These are phyloP conservation scores for Aspergillus funiculosus DNA, from an alignment of 495 filamentous ascomycete genomes.

Conservation along the genomic window DNA sequence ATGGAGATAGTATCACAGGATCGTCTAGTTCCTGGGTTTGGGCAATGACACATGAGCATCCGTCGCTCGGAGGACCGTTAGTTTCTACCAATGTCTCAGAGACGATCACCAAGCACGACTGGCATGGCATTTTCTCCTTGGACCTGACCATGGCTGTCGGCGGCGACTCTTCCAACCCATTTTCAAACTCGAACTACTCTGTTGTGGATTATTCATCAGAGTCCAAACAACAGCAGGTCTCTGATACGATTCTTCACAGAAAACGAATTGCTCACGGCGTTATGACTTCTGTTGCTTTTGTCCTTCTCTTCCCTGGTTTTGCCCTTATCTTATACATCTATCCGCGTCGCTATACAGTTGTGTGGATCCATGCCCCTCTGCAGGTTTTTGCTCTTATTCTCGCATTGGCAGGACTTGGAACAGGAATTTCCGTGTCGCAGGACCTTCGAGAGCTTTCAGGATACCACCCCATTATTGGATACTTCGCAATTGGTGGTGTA, in stretches of 20 bases:
- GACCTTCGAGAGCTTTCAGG: constrained; percentile 18
- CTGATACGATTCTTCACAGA: constrained; percentile 17
- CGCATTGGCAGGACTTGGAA: constrained; percentile 53
- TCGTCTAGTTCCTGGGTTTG: constrained; percentile 53
- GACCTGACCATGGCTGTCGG: constrained; percentile 52
- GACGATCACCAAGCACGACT: constrained; percentile 52
- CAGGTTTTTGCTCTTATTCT: constrained; percentile 50
- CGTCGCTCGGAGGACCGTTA: constrained; percentile 44
- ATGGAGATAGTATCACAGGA: constrained; percentile 41
- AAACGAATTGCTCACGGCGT: constrained; percentile 34
- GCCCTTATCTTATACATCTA: constrained; percentile 40
- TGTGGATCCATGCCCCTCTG: constrained; percentile 50
- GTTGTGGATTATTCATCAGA: constrained; percentile 8
- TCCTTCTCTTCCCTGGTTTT: constrained; percentile 42
- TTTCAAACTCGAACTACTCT: constrained; percentile 23
- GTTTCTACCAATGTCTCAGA: constrained; percentile 43
- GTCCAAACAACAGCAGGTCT: constrained; percentile 15
- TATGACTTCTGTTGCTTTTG: constrained; percentile 31
- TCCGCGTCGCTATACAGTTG: constrained; percentile 25
- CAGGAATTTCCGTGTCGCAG: constrained; percentile 50
- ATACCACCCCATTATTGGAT: constrained; percentile 48
- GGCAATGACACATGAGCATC: constrained; percentile 48
- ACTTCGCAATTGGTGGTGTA: constrained; percentile 48
- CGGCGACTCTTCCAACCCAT: constrained; percentile 54
- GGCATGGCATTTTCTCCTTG: constrained; percentile 46